phyloP scores from a whole-genome alignment of 495 filamentous ascomycete species.

The Daldinia caldariorum region DNA sequence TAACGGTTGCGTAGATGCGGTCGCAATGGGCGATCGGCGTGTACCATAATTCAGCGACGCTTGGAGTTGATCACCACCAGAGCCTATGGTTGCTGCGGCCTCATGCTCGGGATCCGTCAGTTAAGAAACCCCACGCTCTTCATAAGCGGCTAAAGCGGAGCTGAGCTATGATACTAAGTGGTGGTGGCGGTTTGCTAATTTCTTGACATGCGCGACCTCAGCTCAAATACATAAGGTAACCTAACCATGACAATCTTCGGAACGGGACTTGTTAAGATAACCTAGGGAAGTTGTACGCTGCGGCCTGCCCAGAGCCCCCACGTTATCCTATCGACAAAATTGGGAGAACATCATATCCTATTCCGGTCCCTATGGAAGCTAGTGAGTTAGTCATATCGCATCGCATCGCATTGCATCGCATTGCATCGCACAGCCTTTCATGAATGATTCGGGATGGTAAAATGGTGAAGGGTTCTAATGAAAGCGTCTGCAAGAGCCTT shows the following conservation, averaged over 20 bases:
- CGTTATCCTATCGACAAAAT: slow-evolving; percentile 17
- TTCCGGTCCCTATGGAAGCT: slow-evolving; percentile 8
- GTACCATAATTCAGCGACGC: slow-evolving; percentile 33
- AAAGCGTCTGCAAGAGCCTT: slow-evolving; percentile 25
- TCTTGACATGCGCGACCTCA: slow-evolving; percentile 22
- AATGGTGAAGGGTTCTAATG: slow-evolving; percentile 14
- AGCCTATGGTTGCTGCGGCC: slow-evolving; percentile 29
- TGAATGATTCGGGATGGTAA: slow-evolving; percentile 19
- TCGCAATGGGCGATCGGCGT: slow-evolving; percentile 37
- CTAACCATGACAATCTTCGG: slow-evolving; percentile 15
- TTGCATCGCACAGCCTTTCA: slow-evolving; percentile 25
- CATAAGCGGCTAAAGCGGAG: slow-evolving; percentile 43
- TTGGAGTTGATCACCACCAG: slow-evolving; percentile 38
- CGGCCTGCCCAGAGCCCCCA: slow-evolving; percentile 21
- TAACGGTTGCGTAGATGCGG: slow-evolving; percentile 23
- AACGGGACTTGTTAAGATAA: slow-evolving; percentile 19
- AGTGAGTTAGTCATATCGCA: slow-evolving; percentile 11
- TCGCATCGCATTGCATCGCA: slow-evolving; percentile 21
- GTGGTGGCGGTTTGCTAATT: slow-evolving; percentile 36
- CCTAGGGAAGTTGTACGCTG: background rate
- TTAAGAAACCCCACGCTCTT: slow-evolving; percentile 37
- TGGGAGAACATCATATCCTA: slow-evolving; percentile 9
- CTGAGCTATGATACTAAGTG: slow-evolving; percentile 34
- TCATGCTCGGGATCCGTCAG: slow-evolving; percentile 31
- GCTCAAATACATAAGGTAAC: slow-evolving; percentile 12